Conservation (phyloP, 768 basidiomycete species). For the Trametes gibbosa region DNA sequence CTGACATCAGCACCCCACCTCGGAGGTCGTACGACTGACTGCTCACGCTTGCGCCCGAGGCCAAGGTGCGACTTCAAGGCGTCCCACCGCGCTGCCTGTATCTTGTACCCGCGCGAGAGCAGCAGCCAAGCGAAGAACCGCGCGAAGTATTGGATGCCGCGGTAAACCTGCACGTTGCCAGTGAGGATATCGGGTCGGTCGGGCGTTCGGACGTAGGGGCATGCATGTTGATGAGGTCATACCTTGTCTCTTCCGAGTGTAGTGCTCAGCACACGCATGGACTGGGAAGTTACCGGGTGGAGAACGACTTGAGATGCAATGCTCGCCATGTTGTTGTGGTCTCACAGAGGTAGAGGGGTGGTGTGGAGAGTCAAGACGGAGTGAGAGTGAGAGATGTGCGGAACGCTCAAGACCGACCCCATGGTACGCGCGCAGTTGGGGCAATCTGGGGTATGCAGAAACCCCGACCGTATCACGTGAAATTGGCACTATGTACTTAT, state of each 20-base stretch:
- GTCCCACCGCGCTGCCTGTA: slow-evolving; percentile 72
- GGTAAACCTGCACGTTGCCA: slow-evolving; percentile 60
- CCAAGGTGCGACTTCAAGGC: slow-evolving; percentile 86
- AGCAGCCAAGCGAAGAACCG: slow-evolving; percentile 87
- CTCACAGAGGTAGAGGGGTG: neutral
- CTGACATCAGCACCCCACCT: neutral
- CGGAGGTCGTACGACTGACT: neutral
- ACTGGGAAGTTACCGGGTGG: slow-evolving; percentile 76
- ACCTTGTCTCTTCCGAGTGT: slow-evolving; percentile 93
- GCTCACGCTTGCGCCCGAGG: slow-evolving; percentile 76
- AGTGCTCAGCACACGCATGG: slow-evolving; percentile 74
- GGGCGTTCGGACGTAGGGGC: neutral
- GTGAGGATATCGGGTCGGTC: neutral
- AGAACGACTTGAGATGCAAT: slow-evolving; percentile 77
- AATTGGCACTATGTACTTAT: slow-evolving; percentile 18
- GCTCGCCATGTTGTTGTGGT: slow-evolving; percentile 31
- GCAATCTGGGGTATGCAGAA: slow-evolving; percentile 11
- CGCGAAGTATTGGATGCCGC: slow-evolving; percentile 87
- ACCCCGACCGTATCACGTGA: slow-evolving; percentile 27
- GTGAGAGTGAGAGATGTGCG: neutral
- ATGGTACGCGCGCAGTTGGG: neutral
- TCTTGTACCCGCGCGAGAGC: slow-evolving; percentile 63
- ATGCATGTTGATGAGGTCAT: slow-evolving; percentile 11
- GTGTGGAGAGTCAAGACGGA: neutral
- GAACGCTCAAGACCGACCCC: neutral